phyloP scores from a whole-genome alignment of 2,329 filamentous ascomycete species.

The Colletotrichum scovillei region DNA sequence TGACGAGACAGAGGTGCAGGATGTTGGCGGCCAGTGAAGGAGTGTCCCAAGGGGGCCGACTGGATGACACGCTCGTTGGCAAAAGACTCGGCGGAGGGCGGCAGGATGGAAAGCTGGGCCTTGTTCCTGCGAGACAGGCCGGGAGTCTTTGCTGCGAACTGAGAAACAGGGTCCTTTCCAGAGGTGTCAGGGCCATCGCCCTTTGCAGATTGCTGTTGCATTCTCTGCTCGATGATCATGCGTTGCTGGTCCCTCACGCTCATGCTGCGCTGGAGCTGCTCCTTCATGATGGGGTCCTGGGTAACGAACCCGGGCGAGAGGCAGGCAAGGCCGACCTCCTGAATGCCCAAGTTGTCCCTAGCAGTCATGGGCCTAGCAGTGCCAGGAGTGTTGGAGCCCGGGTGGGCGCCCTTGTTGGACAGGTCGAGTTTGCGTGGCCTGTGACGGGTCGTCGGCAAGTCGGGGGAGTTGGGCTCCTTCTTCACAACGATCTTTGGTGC shows the following conservation, averaged over 20 bases:
- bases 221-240: constrained; percentile 90
- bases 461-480: constrained; percentile 93
- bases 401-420: constrained; percentile 67
- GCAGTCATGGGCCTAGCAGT: constrained; percentile 82
- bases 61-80: constrained; percentile 96
- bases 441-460: constrained; percentile 77
- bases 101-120: constrained; percentile 92
- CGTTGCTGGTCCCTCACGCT: constrained; percentile 94
- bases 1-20: constrained; percentile 81
- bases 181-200: constrained; percentile 72
- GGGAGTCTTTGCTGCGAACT: constrained; percentile 76
- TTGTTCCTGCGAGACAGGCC: constrained; percentile 80
- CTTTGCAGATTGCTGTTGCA: constrained; percentile 88
- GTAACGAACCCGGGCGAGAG: constrained; percentile 96
- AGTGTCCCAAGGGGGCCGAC: constrained; percentile 93
- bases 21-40: constrained; percentile 91
- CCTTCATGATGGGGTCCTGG: constrained; percentile 95
- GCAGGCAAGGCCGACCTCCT: constrained; percentile 93
- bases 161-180: constrained; percentile 58
- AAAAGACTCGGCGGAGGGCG: constrained; percentile 91
- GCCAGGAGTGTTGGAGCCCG: constrained; percentile 63
- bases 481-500: constrained; percentile 90
- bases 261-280: constrained; percentile 93
- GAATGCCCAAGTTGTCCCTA: constrained; percentile 83
- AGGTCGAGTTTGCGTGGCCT: constrained; percentile 83